Percentiles rank a stretch among this genome's conserved stretches.
Conservation (phyloP, 768 basidiomycete species). For the Pulveroboletus frians region DNA sequence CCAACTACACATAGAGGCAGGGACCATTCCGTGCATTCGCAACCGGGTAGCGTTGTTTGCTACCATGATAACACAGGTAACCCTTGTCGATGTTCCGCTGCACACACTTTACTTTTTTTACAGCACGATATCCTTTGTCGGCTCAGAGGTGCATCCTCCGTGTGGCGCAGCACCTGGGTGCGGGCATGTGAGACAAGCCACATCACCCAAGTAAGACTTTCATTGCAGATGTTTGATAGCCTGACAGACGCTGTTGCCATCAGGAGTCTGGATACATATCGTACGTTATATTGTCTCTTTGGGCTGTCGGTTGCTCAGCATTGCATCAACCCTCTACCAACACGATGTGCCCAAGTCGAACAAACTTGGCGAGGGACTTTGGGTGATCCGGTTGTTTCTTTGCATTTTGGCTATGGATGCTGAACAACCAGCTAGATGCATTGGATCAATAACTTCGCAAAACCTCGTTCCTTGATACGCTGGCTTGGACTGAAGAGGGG, state of each 20-base stretch:
- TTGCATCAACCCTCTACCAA: constrained; percentile 47
- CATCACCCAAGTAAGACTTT: constrained; percentile 77
- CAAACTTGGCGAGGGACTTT: constrained; percentile 34
- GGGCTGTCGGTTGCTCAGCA: constrained; percentile 91
- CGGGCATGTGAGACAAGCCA: constrained; percentile 93
- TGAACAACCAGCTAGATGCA: constrained; percentile 21
- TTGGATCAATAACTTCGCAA: constrained; percentile 30
- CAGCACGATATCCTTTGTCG: too few species aligned
- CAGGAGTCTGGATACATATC: constrained; percentile 87
- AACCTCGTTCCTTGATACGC: constrained; percentile 47
- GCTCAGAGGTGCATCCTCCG: constrained; percentile 78
- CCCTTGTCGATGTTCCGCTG: too few species aligned
- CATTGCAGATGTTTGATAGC: not conserved
- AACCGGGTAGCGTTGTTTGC: too few species aligned
- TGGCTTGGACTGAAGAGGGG: constrained; percentile 67
- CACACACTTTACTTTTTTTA: too few species aligned
- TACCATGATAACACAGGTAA: too few species aligned
- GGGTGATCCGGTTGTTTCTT: constrained; percentile 1
- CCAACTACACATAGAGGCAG: too few species aligned
- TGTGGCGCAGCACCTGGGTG: constrained; percentile 82
- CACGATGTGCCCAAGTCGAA: constrained; percentile 32
- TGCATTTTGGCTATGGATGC: not conserved
- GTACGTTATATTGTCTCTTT: constrained; percentile 88
- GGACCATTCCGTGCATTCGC: too few species aligned
- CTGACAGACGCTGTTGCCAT: not conserved